Base-by-base conservation (phyloP, 2,329 filamentous ascomycete genomes). In the Onygenales sp. region DNA sequence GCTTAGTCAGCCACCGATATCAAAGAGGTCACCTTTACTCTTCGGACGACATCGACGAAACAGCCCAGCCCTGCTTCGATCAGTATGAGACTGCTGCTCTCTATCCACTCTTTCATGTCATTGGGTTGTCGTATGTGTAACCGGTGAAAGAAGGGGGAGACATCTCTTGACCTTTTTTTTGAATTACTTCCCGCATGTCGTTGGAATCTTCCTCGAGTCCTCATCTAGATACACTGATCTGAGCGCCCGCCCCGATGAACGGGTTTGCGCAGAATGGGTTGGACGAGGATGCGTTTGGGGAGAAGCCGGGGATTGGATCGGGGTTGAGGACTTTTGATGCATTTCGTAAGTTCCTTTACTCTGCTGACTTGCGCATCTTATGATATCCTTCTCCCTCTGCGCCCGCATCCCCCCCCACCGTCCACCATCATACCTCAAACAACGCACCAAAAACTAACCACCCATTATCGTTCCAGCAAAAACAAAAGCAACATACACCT, bases 401-500 rank as follows among this genome's bases (percentile, higher is more conserved):
- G 21, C 43, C 27, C 17, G 14, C 14, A 14, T 10, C 38, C 17
- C 49, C 31, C 4, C 46, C 14, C 17, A 10, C 7, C 2, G 47
- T 32, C 21, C 36, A 9, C 14, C 17, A 21, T 5, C 3, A 33
- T 32, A 5, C 36, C 5, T 42, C 14, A 35, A 13, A 13, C 27
- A 44, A 27, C 8, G 7, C 32, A 13, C 13, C 38, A 8, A 42
- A 44, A 10, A 13, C 49, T 43, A 27, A 51, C 39, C 35, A 13
- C 47, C 8, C 42, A 51, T 55, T 27, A 52, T 66, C 36, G 5
- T 27, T 41, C 11, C 5, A 95, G 91, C 93, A 60, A 97, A 98
- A 78, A 89, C 92, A 52, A 97, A 97, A 75, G 83, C 91, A 13
- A 89, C 92, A 66, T 98, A 96, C 72, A 85, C 93, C 53, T 85